Percentiles rank a stretch among this genome's conserved stretches.
Evolutionary conservation across 2,329 filamentous ascomycete genomes (phyloP).

Genomic region (Trichoderma gracile): DNA sequence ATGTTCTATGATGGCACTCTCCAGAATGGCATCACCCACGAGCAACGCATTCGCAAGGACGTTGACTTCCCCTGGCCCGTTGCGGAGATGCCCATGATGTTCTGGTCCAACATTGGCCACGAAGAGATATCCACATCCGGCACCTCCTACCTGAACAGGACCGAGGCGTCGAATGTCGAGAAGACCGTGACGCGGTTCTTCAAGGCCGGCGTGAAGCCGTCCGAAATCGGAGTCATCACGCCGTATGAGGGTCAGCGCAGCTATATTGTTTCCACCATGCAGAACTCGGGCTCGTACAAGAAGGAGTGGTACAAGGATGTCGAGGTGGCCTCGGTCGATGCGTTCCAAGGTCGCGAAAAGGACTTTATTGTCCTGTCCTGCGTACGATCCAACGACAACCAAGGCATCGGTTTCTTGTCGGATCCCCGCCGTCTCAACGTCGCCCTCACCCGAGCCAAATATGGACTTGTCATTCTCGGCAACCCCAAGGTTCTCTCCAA

Average conservation of each 20-base stretch:
- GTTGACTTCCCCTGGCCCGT: constrained; percentile 99
- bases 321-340: constrained; percentile 96
- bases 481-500: constrained; percentile 98
- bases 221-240: constrained; percentile 95
- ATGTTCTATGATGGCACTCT: constrained; percentile 99
- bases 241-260: constrained; percentile 98
- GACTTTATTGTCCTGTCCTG: constrained; percentile 98
- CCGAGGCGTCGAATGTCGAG: constrained; percentile 94
- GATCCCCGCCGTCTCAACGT: constrained; percentile 97
- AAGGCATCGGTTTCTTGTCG: constrained; percentile 97
- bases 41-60: constrained; percentile 83
- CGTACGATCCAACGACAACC: constrained; percentile 97
- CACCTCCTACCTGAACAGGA: constrained; percentile 96
- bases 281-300: constrained; percentile 94
- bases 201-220: constrained; percentile 94
- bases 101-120: constrained; percentile 97
- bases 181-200: constrained; percentile 99
- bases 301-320: constrained; percentile 99
- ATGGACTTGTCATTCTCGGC: constrained; percentile 91
- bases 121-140: constrained; percentile 98
- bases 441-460: constrained; percentile 94
- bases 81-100: constrained; percentile 96
- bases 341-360: constrained; percentile 98
- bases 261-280: constrained; percentile 99
- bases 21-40: constrained; percentile 92